A percentile compares a stretch with the other conserved stretches of the same genome.
phyloP scores from a whole-genome alignment of 139 green algal genomes.

The Picochlorum sp. region DNA sequence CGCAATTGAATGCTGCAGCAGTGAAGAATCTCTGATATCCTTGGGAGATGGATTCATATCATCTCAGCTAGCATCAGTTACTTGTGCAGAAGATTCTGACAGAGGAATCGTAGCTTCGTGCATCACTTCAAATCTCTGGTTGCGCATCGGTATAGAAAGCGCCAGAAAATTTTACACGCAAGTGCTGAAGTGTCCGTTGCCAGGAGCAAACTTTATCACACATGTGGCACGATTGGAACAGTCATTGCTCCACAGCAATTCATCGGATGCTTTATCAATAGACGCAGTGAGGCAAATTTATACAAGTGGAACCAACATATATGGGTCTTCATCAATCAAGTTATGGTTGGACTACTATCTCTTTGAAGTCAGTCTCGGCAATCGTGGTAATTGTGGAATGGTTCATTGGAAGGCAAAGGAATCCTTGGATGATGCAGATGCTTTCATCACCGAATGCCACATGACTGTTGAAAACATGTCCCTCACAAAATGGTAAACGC shows the following conservation, averaged over 20 bases:
- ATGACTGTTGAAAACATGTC: neutral
- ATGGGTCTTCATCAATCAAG: conserved; percentile 36
- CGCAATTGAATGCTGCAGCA: too few relatives aligned
- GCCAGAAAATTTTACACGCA: conserved; percentile 36
- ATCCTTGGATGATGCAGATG: neutral
- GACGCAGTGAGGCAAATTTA: neutral
- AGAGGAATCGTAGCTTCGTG: conserved; percentile 40
- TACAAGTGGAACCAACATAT: conserved; percentile 32
- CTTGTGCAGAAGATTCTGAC: conserved; percentile 21
- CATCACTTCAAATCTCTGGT: conserved; percentile 12
- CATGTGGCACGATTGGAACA: conserved; percentile 43
- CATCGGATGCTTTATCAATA: neutral
- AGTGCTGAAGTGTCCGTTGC: conserved; percentile 42
- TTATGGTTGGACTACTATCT: conserved; percentile 57
- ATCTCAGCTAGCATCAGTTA: too few relatives aligned
- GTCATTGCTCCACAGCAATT: neutral
- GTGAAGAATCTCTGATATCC: too few relatives aligned
- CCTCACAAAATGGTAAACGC: neutral
- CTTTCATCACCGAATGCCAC: neutral
- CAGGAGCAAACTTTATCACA: conserved; percentile 51
- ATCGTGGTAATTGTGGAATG: conserved; percentile 22
- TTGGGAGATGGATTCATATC: too few relatives aligned
- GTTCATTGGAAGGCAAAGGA: conserved; percentile 56
- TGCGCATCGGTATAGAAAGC: conserved; percentile 21
- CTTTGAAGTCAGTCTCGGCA: conserved; percentile 15